These are phyloP conservation scores for Claviceps spartinae DNA, from an alignment of 2,329 filamentous ascomycete genomes.

Conservation along the genomic window DNA sequence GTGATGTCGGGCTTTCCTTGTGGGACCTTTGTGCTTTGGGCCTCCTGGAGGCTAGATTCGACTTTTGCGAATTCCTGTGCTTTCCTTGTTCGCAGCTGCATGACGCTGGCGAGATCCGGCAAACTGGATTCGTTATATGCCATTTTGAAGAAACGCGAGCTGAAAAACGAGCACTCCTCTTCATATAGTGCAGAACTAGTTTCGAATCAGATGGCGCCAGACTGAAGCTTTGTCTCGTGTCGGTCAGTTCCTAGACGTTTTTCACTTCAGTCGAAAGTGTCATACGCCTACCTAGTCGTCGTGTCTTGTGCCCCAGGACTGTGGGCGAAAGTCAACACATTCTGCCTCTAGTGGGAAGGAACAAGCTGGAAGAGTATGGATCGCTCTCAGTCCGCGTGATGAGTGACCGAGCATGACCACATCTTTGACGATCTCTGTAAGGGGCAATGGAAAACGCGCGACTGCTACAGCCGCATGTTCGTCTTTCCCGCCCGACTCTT, in stretches of 20 bases:
- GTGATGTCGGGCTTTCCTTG: constrained; percentile 19
- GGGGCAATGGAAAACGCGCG: constrained; percentile 1
- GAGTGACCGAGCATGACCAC: constrained; percentile 3
- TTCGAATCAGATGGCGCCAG: neutral
- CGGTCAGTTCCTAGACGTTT: neutral
- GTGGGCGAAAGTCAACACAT: neutral
- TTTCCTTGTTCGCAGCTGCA: constrained; percentile 37
- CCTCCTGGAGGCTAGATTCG: constrained; percentile 32
- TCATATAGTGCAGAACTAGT: neutral
- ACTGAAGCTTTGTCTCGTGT: neutral
- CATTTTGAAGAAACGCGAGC: constrained; percentile 11
- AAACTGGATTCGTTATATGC: constrained; percentile 12
- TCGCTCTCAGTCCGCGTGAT: constrained; percentile 2
- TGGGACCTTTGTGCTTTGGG: constrained; percentile 15
- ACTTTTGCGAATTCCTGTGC: constrained; percentile 35
- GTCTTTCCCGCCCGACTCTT: neutral
- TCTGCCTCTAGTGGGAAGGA: neutral
- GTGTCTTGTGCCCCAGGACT: constrained; percentile 2
- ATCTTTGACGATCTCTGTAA: neutral
- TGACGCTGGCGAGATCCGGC: constrained; percentile 22
- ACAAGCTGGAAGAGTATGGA: neutral
- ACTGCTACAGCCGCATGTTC: neutral
- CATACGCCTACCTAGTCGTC: neutral
- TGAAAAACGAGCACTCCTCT: neutral
- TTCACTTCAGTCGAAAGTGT: neutral